Conservation (phyloP, 1,284 basidiomycete genomes). For the Cystobasidiaceae sp. region DNA sequence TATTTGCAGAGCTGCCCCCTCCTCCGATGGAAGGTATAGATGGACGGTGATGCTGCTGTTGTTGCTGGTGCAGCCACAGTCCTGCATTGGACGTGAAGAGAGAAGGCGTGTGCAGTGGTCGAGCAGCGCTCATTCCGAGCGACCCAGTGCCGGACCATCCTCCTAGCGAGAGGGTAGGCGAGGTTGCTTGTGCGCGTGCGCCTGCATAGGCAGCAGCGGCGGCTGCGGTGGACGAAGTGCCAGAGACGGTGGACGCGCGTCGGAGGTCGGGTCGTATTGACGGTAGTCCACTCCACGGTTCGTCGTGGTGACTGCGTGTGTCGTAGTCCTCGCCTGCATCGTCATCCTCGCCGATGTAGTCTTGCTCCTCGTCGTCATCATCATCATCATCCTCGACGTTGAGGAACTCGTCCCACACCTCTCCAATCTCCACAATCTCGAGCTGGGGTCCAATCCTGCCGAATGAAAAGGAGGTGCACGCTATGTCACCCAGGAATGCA, state of each 20-base stretch:
- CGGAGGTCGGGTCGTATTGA: too few relatives aligned
- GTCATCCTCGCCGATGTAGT: slow-evolving; percentile 34
- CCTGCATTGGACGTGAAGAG: slow-evolving; percentile 1
- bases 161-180: background rate
- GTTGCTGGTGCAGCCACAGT: slow-evolving; percentile 8
- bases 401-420: slow-evolving; percentile 89
- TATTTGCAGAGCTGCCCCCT: too few relatives aligned
- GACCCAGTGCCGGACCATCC: background rate
- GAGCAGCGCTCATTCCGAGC: background rate
- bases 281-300: too few relatives aligned
- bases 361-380: slow-evolving; percentile 52
- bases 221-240: too few relatives aligned
- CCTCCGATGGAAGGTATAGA: too few relatives aligned
- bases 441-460: slow-evolving; percentile 76
- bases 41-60: background rate
- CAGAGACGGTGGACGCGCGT: too few relatives aligned
- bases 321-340: background rate
- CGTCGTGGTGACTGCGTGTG: too few relatives aligned
- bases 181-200: too few relatives aligned
- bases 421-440: slow-evolving; percentile 82
- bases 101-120: slow-evolving; percentile 3
- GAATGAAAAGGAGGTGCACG: slow-evolving; percentile 79
- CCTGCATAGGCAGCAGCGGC: too few relatives aligned
- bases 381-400: slow-evolving; percentile 62
- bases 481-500: slow-evolving; percentile 87